A percentile compares a stretch with the other conserved stretches of the same genome.
These are phyloP conservation scores for Stagonosporopsis tanaceti DNA, from an alignment of 2,329 filamentous ascomycete species.

Conservation along the genomic window DNA sequence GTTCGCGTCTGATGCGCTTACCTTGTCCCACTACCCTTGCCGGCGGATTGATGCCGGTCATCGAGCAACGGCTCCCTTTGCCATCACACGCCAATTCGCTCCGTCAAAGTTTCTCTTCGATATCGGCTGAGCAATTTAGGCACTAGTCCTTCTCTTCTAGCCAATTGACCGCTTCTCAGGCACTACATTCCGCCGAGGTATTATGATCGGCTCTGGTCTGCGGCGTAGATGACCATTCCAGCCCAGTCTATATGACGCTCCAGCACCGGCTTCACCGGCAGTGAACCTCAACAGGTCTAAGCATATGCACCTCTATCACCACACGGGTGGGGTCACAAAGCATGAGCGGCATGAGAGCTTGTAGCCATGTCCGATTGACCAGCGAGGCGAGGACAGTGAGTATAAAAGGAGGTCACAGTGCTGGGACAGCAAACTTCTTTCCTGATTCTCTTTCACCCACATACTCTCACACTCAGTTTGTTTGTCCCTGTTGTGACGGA, in stretches of 20 bases:
- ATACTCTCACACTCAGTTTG: conserved; percentile 24
- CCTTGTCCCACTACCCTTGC: conserved; percentile 48
- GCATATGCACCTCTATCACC: conserved; percentile 52
- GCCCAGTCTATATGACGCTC: conserved; percentile 46
- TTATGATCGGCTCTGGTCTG: conserved; percentile 47
- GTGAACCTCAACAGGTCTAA: conserved; percentile 47
- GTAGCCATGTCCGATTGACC: conserved; percentile 42
- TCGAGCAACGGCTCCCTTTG: conserved; percentile 37
- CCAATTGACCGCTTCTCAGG: conserved; percentile 42
- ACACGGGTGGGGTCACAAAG: conserved; percentile 48
- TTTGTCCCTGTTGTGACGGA: not conserved
- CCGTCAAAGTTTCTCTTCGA: conserved; percentile 40
- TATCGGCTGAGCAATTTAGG: conserved; percentile 37
- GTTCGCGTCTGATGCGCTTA: conserved; percentile 51
- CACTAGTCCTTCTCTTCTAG: conserved; percentile 35
- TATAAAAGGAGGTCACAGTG: conserved; percentile 50
- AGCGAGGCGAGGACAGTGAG: conserved; percentile 32
- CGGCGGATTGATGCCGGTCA: conserved; percentile 37
- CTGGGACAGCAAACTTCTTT: conserved; percentile 26
- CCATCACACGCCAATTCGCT: conserved; percentile 45
- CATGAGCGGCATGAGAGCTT: conserved; percentile 46
- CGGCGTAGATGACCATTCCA: conserved; percentile 41
- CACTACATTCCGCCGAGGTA: conserved; percentile 39
- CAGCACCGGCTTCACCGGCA: conserved; percentile 47
- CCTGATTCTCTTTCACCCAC: conserved; percentile 40